A percentile compares a stretch with the other conserved stretches of the same genome.
These are phyloP conservation scores for Fusarium transvaalense DNA, from an alignment of 2,329 filamentous ascomycete species.

Conservation along the genomic window DNA sequence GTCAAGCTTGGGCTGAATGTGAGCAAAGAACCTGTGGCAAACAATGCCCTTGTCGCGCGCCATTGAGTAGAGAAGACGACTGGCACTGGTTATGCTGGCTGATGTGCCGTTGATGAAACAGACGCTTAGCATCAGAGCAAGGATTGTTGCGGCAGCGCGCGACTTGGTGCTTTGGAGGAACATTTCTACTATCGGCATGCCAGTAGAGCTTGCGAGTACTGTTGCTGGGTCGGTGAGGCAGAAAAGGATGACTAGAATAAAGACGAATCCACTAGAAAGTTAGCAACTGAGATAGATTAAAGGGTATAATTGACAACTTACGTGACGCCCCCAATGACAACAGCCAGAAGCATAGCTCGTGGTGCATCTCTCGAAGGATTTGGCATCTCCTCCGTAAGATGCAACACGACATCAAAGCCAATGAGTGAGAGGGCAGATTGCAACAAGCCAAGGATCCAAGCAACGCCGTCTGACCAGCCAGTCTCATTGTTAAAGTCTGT, in stretches of 20 bases:
- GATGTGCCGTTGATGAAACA: slow-evolving; percentile 62
- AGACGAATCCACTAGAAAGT: slow-evolving; percentile 50
- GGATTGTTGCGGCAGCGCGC: slow-evolving; percentile 54
- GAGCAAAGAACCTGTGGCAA: slow-evolving; percentile 24
- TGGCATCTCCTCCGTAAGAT: slow-evolving; percentile 63
- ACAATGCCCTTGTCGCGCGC: slow-evolving; percentile 39
- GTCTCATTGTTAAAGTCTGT: slow-evolving; percentile 59
- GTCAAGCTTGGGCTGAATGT: slow-evolving; percentile 24
- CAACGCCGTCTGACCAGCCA: slow-evolving; percentile 60
- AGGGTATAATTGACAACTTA: slow-evolving; percentile 36
- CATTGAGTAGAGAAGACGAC: slow-evolving; percentile 56
- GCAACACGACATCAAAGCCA: slow-evolving; percentile 60
- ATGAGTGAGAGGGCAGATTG: slow-evolving; percentile 55
- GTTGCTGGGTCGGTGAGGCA: slow-evolving; percentile 55
- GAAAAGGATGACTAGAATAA: slow-evolving; percentile 59
- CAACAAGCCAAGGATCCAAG: slow-evolving; percentile 62
- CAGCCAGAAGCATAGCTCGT: slow-evolving; percentile 58
- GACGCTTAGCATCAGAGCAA: slow-evolving; percentile 55
- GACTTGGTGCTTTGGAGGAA: slow-evolving; percentile 58
- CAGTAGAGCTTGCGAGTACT: slow-evolving; percentile 54
- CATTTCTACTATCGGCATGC: slow-evolving; percentile 62
- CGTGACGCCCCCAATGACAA: slow-evolving; percentile 58
- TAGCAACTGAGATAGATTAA: accelerated
- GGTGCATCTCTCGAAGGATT: slow-evolving; percentile 56
- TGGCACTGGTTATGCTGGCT: slow-evolving; percentile 55